A percentile compares a stretch with the other conserved stretches of the same genome.
phyloP scores from a whole-genome alignment of 2,329 filamentous ascomycete species.

The Trichoderma endophyticum region DNA sequence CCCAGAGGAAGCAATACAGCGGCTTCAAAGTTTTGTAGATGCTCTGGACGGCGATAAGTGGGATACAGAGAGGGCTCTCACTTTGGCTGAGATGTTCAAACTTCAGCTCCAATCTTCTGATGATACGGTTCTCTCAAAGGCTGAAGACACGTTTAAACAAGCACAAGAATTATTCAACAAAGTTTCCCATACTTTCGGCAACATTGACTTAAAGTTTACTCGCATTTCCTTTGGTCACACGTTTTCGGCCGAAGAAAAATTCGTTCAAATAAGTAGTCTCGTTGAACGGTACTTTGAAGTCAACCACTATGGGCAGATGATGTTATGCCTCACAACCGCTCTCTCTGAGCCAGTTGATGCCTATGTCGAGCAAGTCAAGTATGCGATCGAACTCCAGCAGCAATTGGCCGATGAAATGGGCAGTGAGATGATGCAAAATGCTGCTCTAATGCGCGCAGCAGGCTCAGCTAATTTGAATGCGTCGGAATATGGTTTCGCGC shows the following conservation, averaged over 20 bases:
- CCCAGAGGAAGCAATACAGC: not conserved
- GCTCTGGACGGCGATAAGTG: not conserved
- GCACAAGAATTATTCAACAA: not conserved
- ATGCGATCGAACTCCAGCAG: not conserved
- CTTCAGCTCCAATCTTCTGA: not conserved
- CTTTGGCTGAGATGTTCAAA: not conserved
- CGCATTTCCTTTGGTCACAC: not conserved
- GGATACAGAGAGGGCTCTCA: not conserved
- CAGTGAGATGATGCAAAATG: not conserved
- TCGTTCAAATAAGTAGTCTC: not conserved
- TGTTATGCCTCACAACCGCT: not conserved
- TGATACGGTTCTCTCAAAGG: not conserved
- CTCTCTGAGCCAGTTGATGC: not conserved
- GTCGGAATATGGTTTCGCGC: not conserved
- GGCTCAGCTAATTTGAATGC: not conserved
- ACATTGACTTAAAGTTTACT: not conserved
- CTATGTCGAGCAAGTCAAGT: not conserved
- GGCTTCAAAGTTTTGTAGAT: not conserved
- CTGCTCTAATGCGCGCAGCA: not conserved
- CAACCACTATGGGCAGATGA: not conserved
- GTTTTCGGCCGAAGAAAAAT: not conserved
- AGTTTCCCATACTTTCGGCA: not conserved
- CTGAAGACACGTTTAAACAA: not conserved
- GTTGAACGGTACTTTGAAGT: not conserved
- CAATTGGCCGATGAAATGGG: not conserved